A percentile compares a stretch with the other conserved stretches of the same genome.
phyloP scores from a whole-genome alignment of 164 flowering plant genomes.

The Aristolochia contorta region DNA sequence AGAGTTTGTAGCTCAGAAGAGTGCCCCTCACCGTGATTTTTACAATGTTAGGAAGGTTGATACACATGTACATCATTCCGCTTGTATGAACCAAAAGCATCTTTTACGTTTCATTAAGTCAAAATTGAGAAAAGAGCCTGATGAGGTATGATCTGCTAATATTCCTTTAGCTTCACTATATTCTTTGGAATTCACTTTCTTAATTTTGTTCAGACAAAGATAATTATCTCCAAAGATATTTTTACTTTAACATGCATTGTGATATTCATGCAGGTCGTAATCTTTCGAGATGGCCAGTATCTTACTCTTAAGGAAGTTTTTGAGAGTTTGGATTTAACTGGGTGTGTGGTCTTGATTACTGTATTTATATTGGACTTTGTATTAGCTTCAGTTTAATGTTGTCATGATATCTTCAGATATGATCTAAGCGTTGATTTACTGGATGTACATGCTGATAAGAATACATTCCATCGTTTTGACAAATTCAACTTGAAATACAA shows the following conservation, averaged over 20 bases:
- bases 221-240: no score
- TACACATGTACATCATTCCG: slow-evolving; percentile 98
- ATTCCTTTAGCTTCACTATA: not conserved
- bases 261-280: slow-evolving; percentile 62
- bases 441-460: slow-evolving; percentile 99
- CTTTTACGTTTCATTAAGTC: slow-evolving; percentile 92
- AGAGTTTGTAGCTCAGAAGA: slow-evolving; percentile 95
- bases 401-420: slow-evolving; percentile 44
- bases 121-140: slow-evolving; percentile 95
- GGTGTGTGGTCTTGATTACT: slow-evolving; percentile 26
- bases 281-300: slow-evolving; percentile 95
- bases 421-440: slow-evolving; percentile 96
- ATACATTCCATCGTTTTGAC: slow-evolving; percentile 99
- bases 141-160: slow-evolving; percentile 52
- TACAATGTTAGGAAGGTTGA: slow-evolving; percentile 98
- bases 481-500: slow-evolving; percentile 98
- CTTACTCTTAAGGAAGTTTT: slow-evolving; percentile 91
- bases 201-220: no score
- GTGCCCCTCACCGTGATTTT: slow-evolving; percentile 99
- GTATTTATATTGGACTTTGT: not conserved
- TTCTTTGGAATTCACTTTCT: no score
- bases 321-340: slow-evolving; percentile 93
- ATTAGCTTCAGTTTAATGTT: not conserved
- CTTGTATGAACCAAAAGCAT: slow-evolving; percentile 99
- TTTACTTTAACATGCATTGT: not conserved